A percentile compares a stretch with the other conserved stretches of the same genome.
phyloP scores from a whole-genome alignment of 2,329 filamentous ascomycete species.

The Exophiala lecanii-corni region DNA sequence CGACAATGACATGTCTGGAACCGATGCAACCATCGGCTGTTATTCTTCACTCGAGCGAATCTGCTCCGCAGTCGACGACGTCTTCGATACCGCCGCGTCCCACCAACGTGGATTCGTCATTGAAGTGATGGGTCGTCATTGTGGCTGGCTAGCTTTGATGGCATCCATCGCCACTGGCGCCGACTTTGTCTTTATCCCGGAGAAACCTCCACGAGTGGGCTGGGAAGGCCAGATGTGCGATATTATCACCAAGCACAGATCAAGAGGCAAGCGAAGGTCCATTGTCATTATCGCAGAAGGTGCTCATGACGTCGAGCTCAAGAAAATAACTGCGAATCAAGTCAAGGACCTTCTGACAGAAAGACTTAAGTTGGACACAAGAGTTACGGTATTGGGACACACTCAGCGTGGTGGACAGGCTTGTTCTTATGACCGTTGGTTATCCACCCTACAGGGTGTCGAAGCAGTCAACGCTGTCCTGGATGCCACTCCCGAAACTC shows the following conservation, averaged over 20 bases:
- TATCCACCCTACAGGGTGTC: slow-evolving; percentile 87
- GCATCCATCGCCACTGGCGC: slow-evolving; percentile 90
- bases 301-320: slow-evolving; percentile 76
- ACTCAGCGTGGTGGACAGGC: slow-evolving; percentile 94
- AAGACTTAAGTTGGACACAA: slow-evolving; percentile 78
- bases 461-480: slow-evolving; percentile 90
- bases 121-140: slow-evolving; percentile 97
- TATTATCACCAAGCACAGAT: slow-evolving; percentile 74
- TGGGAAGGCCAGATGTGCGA: slow-evolving; percentile 87
- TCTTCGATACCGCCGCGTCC: slow-evolving; percentile 86
- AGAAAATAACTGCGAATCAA: slow-evolving; percentile 73
- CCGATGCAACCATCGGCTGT: slow-evolving; percentile 94
- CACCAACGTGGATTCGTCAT: slow-evolving; percentile 96
- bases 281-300: slow-evolving; percentile 98
- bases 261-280: slow-evolving; percentile 88
- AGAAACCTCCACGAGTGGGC: slow-evolving; percentile 79
- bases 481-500: slow-evolving; percentile 80
- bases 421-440: slow-evolving; percentile 89
- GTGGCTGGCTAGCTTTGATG: slow-evolving; percentile 96
- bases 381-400: slow-evolving; percentile 91
- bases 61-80: slow-evolving; percentile 93
- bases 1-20: slow-evolving; percentile 96
- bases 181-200: slow-evolving; percentile 95
- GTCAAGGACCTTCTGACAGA: slow-evolving; percentile 86
- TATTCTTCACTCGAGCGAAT: slow-evolving; percentile 91